Conservation (phyloP, 768 basidiomycete genomes). For the Pleurotus djamor region DNA sequence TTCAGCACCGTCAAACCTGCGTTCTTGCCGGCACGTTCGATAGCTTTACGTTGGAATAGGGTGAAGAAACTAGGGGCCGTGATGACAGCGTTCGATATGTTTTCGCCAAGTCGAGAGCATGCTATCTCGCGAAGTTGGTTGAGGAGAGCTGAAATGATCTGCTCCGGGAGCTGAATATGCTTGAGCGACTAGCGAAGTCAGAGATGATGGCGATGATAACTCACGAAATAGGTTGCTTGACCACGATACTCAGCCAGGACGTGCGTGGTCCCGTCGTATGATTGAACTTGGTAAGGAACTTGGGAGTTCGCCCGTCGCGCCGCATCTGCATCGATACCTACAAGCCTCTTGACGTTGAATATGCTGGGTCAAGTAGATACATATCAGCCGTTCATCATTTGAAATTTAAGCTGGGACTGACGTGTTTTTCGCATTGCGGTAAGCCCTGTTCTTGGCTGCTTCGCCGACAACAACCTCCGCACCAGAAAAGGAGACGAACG, state of each 20-base stretch:
- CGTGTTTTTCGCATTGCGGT: slow-evolving; percentile 5
- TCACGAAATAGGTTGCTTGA: slow-evolving; percentile 54
- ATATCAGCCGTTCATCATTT: not conserved
- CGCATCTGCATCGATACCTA: slow-evolving; percentile 46
- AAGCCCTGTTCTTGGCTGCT: slow-evolving; percentile 1
- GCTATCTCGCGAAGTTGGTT: slow-evolving; percentile 72
- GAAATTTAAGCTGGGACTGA: not conserved
- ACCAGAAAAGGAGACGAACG: slow-evolving; percentile 1
- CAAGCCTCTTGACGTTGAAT: slow-evolving; percentile 59
- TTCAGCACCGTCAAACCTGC: slow-evolving; percentile 64
- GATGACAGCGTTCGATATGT: slow-evolving; percentile 59
- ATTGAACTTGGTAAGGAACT: slow-evolving; percentile 46
- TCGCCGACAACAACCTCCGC: slow-evolving; percentile 3
- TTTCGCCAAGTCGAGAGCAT: slow-evolving; percentile 64
- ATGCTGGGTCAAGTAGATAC: slow-evolving; percentile 21
- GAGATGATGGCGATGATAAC: slow-evolving; percentile 10
- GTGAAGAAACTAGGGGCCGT: slow-evolving; percentile 58
- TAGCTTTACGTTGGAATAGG: slow-evolving; percentile 64
- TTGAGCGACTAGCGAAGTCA: not conserved
- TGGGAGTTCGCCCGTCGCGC: slow-evolving; percentile 46
- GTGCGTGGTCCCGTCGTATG: slow-evolving; percentile 46
- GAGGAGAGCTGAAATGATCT: slow-evolving; percentile 67
- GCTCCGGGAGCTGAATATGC: slow-evolving; percentile 49
- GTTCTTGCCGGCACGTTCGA: slow-evolving; percentile 66
- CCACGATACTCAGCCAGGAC: slow-evolving; percentile 53